Evolutionary conservation across 2,329 filamentous ascomycete species (phyloP), one percentile per base, ranked within the genome.

Genomic region (Chaetothyriales sp.): DNA sequence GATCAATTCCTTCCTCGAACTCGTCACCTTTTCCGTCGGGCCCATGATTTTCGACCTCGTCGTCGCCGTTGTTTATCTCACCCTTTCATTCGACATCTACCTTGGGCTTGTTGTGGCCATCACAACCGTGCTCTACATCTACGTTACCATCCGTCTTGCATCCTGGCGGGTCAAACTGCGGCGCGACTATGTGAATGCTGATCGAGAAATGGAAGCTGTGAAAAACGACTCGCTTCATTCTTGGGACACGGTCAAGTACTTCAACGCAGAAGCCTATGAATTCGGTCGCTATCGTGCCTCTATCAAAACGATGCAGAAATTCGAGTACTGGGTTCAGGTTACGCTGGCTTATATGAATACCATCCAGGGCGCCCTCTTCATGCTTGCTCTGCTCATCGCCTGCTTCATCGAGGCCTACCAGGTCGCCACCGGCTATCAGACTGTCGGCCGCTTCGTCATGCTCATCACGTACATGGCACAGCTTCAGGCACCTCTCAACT

Each of bases 211-310:
- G 69, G 90, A 95, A 68, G 92, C 92, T 5, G 89, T 97, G 60
- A 97, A 97, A 70, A 97, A 95, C 65, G 92, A 98, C 67, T 97
- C 92, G 0, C 92, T 98, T 73, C 89, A 92, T 56, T 94, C 89
- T n/a, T 98, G 97, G 67, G 92, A 98, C 71, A 90, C 86, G 1
- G 86, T 90, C 65, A 92, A 90, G 65, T 90, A 90, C 63, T 92
- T 92, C 74, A 90, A 90, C 61, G 86, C 86, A 6, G 86, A 90
- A 63, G 73, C 78, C 1, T 89, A 85, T 63, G 86, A 92, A 63
- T 89, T 88, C 59, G 72, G 76, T 47, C 78, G 86, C 20, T 90
- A 89, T 63, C 77, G 81, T 46, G 69, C 75, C 45, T 85, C 86
- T 22, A 85, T 92, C 51, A 71, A 72, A 46, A 78, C 77, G 51